These are phyloP conservation scores for Haplosporangium sp. DNA, from an alignment of 371 early-diverging fungal species.

Conservation along the genomic window DNA sequence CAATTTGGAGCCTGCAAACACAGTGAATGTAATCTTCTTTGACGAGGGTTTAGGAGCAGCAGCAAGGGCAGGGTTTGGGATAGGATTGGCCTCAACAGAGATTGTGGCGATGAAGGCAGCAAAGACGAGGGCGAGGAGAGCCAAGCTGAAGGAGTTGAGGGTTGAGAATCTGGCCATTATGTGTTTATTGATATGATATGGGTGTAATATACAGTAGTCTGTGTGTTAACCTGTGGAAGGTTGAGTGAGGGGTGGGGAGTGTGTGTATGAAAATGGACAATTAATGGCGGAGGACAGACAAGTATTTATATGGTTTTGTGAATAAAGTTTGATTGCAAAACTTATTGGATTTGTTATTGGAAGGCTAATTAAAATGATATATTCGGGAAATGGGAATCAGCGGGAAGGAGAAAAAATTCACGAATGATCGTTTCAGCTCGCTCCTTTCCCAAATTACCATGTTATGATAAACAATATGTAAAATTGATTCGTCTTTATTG, in stretches of 20 bases:
- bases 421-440: no score
- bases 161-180: conserved; percentile 28
- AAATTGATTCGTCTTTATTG: no score
- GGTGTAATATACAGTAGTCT: background rate
- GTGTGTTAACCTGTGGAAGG: conserved; percentile 9
- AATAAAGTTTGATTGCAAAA: no score
- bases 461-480: no score
- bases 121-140: conserved; percentile 23
- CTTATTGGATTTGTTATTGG: no score
- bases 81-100: conserved; percentile 3
- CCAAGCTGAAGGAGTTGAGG: conserved; percentile 24
- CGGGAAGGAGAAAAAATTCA: no score
- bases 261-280: background rate
- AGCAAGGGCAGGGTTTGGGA: conserved; percentile 12
- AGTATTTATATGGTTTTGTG: background rate
- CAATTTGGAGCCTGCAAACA: conserved; percentile 8
- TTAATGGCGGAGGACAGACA: background rate
- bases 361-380: no score
- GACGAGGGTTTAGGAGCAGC: conserved; percentile 13
- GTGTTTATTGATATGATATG: conserved; percentile 2
- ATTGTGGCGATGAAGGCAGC: conserved; percentile 14
- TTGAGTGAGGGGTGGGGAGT: background rate
- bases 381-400: no score
- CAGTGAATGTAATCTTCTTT: conserved; percentile 15
- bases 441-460: no score